A percentile compares a stretch with the other conserved stretches of the same genome.
phyloP scores from a whole-genome alignment of 306 rosid genomes.

The Quercus wislizeni region DNA sequence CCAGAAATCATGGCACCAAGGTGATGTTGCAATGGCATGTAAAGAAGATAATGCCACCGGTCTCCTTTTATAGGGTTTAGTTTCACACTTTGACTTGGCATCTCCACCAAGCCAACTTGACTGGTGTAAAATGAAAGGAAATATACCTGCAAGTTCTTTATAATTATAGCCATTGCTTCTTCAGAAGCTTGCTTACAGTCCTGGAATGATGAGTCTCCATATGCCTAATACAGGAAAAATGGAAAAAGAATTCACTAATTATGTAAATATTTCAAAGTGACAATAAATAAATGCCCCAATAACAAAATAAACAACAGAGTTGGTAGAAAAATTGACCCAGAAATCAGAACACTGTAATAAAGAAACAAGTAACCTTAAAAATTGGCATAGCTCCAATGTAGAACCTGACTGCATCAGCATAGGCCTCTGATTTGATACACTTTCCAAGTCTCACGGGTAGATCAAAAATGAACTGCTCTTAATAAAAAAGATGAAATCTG shows the following conservation, averaged over 20 bases:
- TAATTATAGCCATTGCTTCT: slow-evolving; percentile 69
- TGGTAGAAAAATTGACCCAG: slow-evolving; percentile 16
- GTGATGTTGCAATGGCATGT: neutral
- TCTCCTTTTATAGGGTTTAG: neutral
- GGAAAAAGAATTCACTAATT: slow-evolving; percentile 17
- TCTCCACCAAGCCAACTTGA: neutral
- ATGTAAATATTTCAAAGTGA: slow-evolving; percentile 1
- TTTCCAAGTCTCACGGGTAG: slow-evolving; percentile 87
- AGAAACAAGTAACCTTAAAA: slow-evolving; percentile 57
- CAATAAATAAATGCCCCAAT: neutral
- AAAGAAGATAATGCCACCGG: neutral
- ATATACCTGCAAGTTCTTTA: slow-evolving; percentile 73
- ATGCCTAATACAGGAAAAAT: slow-evolving; percentile 49
- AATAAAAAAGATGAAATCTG: slow-evolving; percentile 25
- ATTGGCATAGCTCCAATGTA: slow-evolving; percentile 94
- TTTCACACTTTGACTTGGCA: slow-evolving; percentile 4
- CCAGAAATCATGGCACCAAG: neutral
- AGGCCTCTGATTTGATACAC: slow-evolving; percentile 84
- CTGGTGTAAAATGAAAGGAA: slow-evolving; percentile 18
- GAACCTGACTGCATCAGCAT: slow-evolving; percentile 87
- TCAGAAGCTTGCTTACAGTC: slow-evolving; percentile 93
- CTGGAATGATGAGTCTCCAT: slow-evolving; percentile 88
- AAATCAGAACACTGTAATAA: slow-evolving; percentile 14
- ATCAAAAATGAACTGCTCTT: slow-evolving; percentile 86
- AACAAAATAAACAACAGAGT: slow-evolving; percentile 5